Evolutionary conservation across 768 basidiomycete species (phyloP).

Genomic region (Lentinus brumalis): DNA sequence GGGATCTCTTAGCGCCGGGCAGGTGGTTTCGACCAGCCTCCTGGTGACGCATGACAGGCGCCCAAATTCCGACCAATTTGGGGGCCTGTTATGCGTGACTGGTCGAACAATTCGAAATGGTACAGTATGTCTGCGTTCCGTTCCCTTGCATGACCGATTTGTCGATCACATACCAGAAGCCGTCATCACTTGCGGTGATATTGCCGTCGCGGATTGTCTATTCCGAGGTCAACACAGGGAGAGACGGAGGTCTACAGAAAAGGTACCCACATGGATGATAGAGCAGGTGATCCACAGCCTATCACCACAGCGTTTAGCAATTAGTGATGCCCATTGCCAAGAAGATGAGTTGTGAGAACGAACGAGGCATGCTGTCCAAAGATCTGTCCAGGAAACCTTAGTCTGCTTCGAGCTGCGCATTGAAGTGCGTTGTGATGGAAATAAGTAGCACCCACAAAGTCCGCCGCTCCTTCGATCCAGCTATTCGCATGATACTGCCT

Average conservation of each 20-base stretch:
- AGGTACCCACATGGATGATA: constrained; percentile 21
- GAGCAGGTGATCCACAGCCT: constrained; percentile 27
- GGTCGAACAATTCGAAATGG: too few species aligned
- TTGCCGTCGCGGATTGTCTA: constrained; percentile 24
- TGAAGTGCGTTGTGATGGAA: too few species aligned
- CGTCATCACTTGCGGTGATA: constrained; percentile 24
- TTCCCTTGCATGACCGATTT: constrained; percentile 24
- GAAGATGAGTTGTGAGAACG: background rate
- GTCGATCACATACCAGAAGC: constrained; percentile 28
- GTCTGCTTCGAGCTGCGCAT: too few species aligned
- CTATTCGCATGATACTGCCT: constrained; percentile 25
- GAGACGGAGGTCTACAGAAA: background rate
- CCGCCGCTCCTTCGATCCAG: constrained; percentile 27
- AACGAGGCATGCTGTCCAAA: constrained; percentile 26
- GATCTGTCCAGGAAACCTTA: constrained; percentile 10
- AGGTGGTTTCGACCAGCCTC: too few species aligned
- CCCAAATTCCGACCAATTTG: too few species aligned
- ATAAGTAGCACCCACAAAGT: constrained; percentile 18
- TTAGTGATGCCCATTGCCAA: too few species aligned
- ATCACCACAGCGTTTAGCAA: background rate
- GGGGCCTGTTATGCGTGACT: too few species aligned
- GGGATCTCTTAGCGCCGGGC: too few species aligned
- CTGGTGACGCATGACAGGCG: too few species aligned
- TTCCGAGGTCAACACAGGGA: background rate
- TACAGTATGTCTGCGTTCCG: constrained; percentile 15